Conservation (phyloP, 371 early-diverging fungal species). For the Fennellomyces sp. region DNA sequence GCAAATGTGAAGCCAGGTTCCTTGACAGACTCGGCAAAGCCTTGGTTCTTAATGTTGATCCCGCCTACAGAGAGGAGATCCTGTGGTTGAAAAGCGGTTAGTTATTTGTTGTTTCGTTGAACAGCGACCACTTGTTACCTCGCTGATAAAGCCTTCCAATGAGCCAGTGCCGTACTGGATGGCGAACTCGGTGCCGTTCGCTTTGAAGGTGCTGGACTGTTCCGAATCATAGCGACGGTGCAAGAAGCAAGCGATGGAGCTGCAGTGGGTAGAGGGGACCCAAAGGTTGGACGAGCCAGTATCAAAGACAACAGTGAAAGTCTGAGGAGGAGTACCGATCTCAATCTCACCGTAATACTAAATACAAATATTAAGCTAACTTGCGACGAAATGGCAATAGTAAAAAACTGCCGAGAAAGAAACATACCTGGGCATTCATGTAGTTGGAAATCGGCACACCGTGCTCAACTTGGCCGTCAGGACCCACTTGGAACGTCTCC, state of each 20-base stretch:
- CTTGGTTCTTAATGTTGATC: slow-evolving; percentile 61
- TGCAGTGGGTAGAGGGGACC: slow-evolving; percentile 95
- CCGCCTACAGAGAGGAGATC: slow-evolving; percentile 81
- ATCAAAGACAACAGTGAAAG: slow-evolving; percentile 93
- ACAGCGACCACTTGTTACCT: slow-evolving; percentile 6
- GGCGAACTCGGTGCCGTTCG: slow-evolving; percentile 90
- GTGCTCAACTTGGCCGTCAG: slow-evolving; percentile 45
- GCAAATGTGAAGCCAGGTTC: slow-evolving; percentile 90
- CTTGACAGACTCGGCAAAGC: slow-evolving; percentile 91
- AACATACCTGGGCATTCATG: slow-evolving; percentile 88
- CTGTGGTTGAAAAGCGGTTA: slow-evolving; percentile 10
- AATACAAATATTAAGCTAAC: not conserved
- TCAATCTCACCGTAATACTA: slow-evolving; percentile 85
- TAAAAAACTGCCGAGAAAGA: slow-evolving; percentile 1
- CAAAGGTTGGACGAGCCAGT: slow-evolving; percentile 95
- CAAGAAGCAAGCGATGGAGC: slow-evolving; percentile 91
- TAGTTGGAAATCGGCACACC: slow-evolving; percentile 92
- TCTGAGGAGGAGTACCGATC: slow-evolving; percentile 88
- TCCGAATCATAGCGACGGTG: slow-evolving; percentile 84
- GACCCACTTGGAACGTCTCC: slow-evolving; percentile 14
- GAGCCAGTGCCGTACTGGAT: slow-evolving; percentile 93
- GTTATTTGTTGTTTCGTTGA: not conserved
- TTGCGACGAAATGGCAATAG: not conserved
- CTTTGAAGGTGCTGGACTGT: slow-evolving; percentile 69
- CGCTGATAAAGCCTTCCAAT: slow-evolving; percentile 91